These are phyloP conservation scores for Lantana camara DNA, from an alignment of 257 asterid species.

Conservation along the genomic window DNA sequence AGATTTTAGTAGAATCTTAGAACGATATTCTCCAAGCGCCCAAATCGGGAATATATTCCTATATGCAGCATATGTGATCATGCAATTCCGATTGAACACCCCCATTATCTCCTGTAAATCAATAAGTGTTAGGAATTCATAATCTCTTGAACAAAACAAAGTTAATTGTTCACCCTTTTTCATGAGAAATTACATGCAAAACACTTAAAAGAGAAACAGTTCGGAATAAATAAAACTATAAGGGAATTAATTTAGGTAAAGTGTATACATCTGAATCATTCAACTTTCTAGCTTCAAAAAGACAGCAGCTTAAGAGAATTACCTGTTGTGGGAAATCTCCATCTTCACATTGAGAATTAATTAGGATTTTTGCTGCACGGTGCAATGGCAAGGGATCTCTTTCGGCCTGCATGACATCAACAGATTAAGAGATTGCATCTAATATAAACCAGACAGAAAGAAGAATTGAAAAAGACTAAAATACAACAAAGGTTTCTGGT, in stretches of 20 bases:
- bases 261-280: neutral
- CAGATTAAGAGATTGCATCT: neutral
- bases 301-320: conserved; percentile 29
- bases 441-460: neutral
- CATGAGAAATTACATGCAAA: conserved; percentile 1
- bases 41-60: conserved; percentile 91
- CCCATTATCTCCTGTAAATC: conserved; percentile 82
- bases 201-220: neutral
- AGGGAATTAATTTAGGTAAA: too few relatives aligned
- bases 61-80: conserved; percentile 93
- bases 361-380: conserved; percentile 77
- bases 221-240: neutral
- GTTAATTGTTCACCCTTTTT: neutral
- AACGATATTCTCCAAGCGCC: conserved; percentile 84
- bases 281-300: neutral
- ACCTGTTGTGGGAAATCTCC: conserved; percentile 98
- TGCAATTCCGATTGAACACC: conserved; percentile 86
- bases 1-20: conserved; percentile 44
- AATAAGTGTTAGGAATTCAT: neutral
- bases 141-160: neutral
- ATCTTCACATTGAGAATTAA: conserved; percentile 85
- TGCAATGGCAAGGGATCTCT: conserved; percentile 86
- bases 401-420: conserved; percentile 60
- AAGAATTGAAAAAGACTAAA: neutral
- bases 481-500: conserved; percentile 3